phyloP scores from a whole-genome alignment of 495 filamentous ascomycete species.

The Annulohypoxylon moriforme region DNA sequence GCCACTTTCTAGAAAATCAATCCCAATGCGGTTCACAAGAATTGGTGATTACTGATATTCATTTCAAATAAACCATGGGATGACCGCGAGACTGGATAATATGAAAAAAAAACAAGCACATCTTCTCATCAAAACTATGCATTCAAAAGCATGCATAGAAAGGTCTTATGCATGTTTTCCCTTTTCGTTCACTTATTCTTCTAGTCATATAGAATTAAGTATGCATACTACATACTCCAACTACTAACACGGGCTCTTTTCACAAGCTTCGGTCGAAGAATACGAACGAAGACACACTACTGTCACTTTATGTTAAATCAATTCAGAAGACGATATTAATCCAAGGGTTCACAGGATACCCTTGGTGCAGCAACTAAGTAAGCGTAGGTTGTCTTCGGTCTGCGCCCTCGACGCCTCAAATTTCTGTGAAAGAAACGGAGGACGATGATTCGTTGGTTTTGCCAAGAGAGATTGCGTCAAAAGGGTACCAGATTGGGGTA shows the following conservation, averaged over 20 bases:
- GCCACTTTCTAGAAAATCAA: neutral
- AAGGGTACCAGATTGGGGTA: conserved; percentile 29
- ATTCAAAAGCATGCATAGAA: neutral
- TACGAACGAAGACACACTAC: neutral
- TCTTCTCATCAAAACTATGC: too few species aligned
- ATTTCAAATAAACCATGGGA: neutral
- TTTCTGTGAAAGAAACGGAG: conserved; percentile 3
- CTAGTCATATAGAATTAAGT: neutral
- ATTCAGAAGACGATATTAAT: neutral
- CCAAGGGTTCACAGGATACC: conserved; percentile 23
- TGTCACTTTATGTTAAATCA: neutral
- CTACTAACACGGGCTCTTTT: neutral
- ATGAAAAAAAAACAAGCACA: too few species aligned
- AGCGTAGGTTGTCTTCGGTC: neutral
- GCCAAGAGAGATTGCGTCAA: conserved; percentile 29
- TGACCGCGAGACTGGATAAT: too few species aligned
- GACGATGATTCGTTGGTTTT: conserved; percentile 26
- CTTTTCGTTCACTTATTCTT: neutral
- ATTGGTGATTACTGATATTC: neutral
- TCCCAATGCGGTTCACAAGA: neutral
- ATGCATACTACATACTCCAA: neutral
- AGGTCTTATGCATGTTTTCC: neutral
- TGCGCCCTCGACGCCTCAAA: conserved; percentile 13
- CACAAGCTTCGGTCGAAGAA: neutral
- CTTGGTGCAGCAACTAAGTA: conserved; percentile 22